Conservation (phyloP, 2,329 filamentous ascomycete species). For the Podosphaera fusca region DNA sequence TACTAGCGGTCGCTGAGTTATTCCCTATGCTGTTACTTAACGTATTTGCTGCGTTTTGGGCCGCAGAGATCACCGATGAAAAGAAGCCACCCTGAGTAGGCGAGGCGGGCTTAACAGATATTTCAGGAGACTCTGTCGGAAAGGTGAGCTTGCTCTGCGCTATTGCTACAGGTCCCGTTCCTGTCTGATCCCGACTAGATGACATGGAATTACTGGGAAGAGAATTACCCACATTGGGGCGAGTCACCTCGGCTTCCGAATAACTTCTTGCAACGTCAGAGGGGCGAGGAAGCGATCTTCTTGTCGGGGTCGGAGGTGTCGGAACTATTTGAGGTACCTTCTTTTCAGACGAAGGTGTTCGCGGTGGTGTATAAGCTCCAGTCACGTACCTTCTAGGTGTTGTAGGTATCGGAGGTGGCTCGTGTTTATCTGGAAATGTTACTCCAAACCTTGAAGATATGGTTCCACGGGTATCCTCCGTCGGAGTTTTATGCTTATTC, state of each 20-base stretch:
- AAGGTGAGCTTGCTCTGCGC: constrained; percentile 71
- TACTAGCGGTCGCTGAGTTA: constrained; percentile 26
- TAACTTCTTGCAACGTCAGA: constrained; percentile 7
- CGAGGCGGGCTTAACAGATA: constrained; percentile 23
- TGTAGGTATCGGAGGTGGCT: constrained; percentile 6
- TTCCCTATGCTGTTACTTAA: constrained; percentile 54
- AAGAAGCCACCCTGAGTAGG: constrained; percentile 54
- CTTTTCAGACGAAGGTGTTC: constrained; percentile 14
- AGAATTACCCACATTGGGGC: constrained; percentile 33
- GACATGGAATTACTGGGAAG: constrained; percentile 49
- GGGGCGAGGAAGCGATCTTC: constrained; percentile 17
- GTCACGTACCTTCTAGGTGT: constrained; percentile 11
- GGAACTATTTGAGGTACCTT: constrained; percentile 33
- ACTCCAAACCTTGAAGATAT: constrained; percentile 12
- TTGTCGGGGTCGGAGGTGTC: constrained; percentile 41
- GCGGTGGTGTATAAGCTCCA: constrained; percentile 11
- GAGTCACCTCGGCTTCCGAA: constrained; percentile 11
- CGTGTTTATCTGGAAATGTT: constrained; percentile 13
- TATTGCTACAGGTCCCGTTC: constrained; percentile 27
- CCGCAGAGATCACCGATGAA: constrained; percentile 75
- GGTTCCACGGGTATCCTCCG: constrained; percentile 11
- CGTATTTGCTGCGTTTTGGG: constrained; percentile 69
- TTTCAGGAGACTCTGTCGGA: constrained; percentile 49
- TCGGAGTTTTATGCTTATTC: constrained; percentile 7
- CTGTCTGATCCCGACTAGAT: constrained; percentile 40